A percentile compares a stretch with the other conserved stretches of the same genome.
Evolutionary conservation across 2,329 filamentous ascomycete genomes (phyloP).

Genomic region (Monilinia fructicola): DNA sequence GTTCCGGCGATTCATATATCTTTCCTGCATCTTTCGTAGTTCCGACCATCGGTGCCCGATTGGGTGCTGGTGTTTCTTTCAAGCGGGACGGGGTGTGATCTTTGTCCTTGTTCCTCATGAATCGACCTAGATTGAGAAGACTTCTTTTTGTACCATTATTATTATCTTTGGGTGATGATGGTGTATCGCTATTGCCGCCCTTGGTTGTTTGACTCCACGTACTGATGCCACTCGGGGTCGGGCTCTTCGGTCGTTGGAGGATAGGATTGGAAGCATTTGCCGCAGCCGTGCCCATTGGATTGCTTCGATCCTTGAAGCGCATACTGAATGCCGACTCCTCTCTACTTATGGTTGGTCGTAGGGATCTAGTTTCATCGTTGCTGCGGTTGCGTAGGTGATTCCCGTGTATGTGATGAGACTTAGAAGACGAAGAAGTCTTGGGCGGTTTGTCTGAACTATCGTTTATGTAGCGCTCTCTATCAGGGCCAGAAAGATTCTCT

Average conservation of each 20-base stretch:
- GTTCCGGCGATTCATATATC: slow-evolving; percentile 33
- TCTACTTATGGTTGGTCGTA: slow-evolving; percentile 71
- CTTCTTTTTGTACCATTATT: slow-evolving; percentile 33
- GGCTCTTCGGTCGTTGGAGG: slow-evolving; percentile 70
- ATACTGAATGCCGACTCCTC: slow-evolving; percentile 66
- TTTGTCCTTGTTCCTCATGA: slow-evolving; percentile 50
- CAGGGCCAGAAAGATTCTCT: slow-evolving; percentile 65
- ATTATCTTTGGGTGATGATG: slow-evolving; percentile 44
- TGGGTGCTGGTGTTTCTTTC: slow-evolving; percentile 52
- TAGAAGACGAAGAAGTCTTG: slow-evolving; percentile 63
- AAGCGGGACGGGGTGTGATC: slow-evolving; percentile 51
- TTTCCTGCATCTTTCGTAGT: slow-evolving; percentile 29
- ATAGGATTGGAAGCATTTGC: slow-evolving; percentile 36
- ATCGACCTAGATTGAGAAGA: slow-evolving; percentile 36
- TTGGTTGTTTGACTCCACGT: slow-evolving; percentile 45
- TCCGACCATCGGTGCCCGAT: slow-evolving; percentile 50
- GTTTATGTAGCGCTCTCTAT: slow-evolving; percentile 64
- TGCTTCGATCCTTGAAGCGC: slow-evolving; percentile 50
- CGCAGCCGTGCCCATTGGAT: slow-evolving; percentile 36
- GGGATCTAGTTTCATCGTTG: slow-evolving; percentile 62
- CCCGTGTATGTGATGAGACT: slow-evolving; percentile 60
- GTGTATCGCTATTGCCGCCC: slow-evolving; percentile 48
- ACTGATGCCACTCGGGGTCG: slow-evolving; percentile 73
- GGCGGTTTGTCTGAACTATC: slow-evolving; percentile 50
- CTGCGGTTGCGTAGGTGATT: slow-evolving; percentile 71